Evolutionary conservation across 75 land plant species (phyloP).

Genomic region (Selaginella moellendorffii): DNA sequence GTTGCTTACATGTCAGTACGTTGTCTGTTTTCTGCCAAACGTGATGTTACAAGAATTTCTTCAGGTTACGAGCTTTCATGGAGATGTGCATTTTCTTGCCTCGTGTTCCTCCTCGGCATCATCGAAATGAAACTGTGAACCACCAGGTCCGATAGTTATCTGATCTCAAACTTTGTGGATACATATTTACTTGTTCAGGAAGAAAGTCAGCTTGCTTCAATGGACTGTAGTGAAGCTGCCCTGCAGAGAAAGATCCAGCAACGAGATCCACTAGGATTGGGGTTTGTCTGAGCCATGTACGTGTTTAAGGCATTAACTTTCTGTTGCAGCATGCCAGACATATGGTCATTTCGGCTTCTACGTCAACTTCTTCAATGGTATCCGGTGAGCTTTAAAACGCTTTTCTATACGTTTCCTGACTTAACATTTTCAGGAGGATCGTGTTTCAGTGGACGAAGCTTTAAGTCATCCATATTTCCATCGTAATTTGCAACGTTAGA

Average conservation of each 20-base stretch:
- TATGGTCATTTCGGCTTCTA: conserved; percentile 72
- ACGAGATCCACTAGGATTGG: conserved; percentile 73
- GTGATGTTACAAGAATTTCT: conserved; percentile 6
- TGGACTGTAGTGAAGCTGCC: conserved; percentile 89
- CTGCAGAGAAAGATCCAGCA: conserved; percentile 51
- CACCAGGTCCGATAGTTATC: no score
- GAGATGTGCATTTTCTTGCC: conserved; percentile 85
- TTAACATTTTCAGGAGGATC: not conserved
- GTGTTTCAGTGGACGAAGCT: not conserved
- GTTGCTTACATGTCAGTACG: conserved; percentile 66
- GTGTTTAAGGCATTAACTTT: not conserved
- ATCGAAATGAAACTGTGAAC: no score
- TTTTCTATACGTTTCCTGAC: not conserved
- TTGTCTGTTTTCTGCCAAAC: not conserved
- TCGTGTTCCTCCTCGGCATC: conserved; percentile 42
- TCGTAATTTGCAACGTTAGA: not conserved
- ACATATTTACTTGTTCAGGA: conserved; percentile 5
- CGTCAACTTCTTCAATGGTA: conserved; percentile 75
- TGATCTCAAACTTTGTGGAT: no score
- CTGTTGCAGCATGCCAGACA: conserved; percentile 59
- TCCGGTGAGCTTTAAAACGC: conserved; percentile 42
- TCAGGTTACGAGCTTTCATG: conserved; percentile 61
- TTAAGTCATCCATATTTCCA: not conserved
- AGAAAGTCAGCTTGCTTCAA: conserved; percentile 54
- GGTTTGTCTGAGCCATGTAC: conserved; percentile 28